Conservation (phyloP, 2,329 filamentous ascomycete species). For the Botrytis fabae region DNA sequence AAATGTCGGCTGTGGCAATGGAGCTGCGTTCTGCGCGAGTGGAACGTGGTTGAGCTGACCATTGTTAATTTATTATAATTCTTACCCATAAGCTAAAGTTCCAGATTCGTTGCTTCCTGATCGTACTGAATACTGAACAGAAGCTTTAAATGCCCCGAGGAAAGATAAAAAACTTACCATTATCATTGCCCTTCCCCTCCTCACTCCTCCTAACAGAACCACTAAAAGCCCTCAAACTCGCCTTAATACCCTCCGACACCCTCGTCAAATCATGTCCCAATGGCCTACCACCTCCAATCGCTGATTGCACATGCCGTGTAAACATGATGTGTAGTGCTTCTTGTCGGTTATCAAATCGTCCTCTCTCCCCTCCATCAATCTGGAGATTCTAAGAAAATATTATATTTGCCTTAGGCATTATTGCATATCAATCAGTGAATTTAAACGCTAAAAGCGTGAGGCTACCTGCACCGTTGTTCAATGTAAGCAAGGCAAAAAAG, state of each 20-base stretch:
- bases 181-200: constrained; percentile 27
- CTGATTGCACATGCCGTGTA: constrained; percentile 42
- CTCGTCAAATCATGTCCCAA: constrained; percentile 34
- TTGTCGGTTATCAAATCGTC: not conserved
- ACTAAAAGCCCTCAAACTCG: constrained; percentile 40
- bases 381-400: constrained; percentile 10
- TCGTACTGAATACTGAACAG: no score
- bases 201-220: constrained; percentile 33
- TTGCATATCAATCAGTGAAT: not conserved
- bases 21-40: constrained; percentile 29
- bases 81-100: fast-evolving
- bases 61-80: not conserved
- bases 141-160: constrained; percentile 1
- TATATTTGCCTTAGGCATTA: not conserved
- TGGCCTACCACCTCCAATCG: constrained; percentile 39
- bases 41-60: not conserved
- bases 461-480: not conserved
- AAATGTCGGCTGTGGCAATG: constrained; percentile 36
- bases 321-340: constrained; percentile 37
- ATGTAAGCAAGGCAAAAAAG: constrained; percentile 9
- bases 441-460: not conserved
- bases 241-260: constrained; percentile 40
- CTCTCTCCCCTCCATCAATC: not conserved
- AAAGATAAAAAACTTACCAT: constrained; percentile 23
- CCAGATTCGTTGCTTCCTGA: not conserved